phyloP scores from a whole-genome alignment of 495 filamentous ascomycete species.

The Durotheca rogersii region DNA sequence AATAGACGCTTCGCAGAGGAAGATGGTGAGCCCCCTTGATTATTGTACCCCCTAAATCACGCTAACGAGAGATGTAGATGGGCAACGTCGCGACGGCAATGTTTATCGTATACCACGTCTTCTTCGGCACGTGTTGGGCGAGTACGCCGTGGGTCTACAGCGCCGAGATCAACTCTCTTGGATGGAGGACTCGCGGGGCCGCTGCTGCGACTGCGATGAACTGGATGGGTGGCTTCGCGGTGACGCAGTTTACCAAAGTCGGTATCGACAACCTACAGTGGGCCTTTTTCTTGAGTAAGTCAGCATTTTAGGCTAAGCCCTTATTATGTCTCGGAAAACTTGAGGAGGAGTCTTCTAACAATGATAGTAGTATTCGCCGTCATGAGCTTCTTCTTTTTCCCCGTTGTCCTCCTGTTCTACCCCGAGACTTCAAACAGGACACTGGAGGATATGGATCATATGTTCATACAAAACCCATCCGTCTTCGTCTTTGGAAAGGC shows the following conservation, averaged over 20 bases:
- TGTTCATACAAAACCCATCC: conserved; percentile 39
- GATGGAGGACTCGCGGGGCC: conserved; percentile 42
- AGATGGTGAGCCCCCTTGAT: conserved; percentile 10
- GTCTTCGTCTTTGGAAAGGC: conserved; percentile 35
- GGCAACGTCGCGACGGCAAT: conserved; percentile 35
- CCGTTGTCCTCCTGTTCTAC: conserved; percentile 36
- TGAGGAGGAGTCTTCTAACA: neutral
- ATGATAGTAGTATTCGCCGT: conserved; percentile 31
- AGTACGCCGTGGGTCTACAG: conserved; percentile 39
- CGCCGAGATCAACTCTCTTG: conserved; percentile 40
- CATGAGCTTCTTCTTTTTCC: conserved; percentile 32
- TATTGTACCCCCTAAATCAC: neutral
- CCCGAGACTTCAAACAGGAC: conserved; percentile 38
- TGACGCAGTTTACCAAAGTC: conserved; percentile 40
- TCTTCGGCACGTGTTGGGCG: conserved; percentile 34
- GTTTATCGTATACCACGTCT: conserved; percentile 38
- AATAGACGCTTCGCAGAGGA: conserved; percentile 19
- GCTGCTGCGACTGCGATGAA: conserved; percentile 42
- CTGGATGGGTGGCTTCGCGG: conserved; percentile 40
- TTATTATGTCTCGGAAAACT: neutral
- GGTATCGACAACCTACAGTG: conserved; percentile 36
- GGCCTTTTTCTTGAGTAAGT: conserved; percentile 38
- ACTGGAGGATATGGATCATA: conserved; percentile 41
- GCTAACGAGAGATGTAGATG: conserved; percentile 16
- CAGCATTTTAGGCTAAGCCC: neutral